These are phyloP conservation scores for Axilococcus clingmanii DNA, from an alignment of 139 green algal species.

Conservation along the genomic window DNA sequence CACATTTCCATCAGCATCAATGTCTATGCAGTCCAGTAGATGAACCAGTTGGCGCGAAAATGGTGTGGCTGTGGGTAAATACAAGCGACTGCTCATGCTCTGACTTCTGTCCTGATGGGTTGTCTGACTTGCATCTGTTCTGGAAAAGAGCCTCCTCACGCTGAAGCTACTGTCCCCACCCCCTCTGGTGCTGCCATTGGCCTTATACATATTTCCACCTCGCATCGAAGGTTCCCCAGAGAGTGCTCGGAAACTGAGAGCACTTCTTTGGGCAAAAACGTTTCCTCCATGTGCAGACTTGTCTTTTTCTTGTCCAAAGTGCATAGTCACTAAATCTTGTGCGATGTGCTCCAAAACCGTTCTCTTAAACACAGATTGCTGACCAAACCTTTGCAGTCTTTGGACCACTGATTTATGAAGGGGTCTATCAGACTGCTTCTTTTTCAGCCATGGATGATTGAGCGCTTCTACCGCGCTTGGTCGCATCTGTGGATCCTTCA, in stretches of 20 bases:
- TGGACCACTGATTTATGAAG: slow-evolving; percentile 60
- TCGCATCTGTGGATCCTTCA: slow-evolving; percentile 49
- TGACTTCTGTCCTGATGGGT: neutral
- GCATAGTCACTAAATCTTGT: slow-evolving; percentile 59
- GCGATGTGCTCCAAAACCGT: slow-evolving; percentile 83
- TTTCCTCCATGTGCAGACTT: slow-evolving; percentile 1
- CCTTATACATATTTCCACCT: neutral
- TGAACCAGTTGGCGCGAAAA: slow-evolving; percentile 17
- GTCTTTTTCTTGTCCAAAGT: slow-evolving; percentile 8
- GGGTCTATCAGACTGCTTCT: slow-evolving; percentile 21
- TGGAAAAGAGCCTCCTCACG: neutral
- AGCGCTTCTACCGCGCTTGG: slow-evolving; percentile 59
- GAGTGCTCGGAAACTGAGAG: neutral
- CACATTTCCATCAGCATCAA: slow-evolving; percentile 10
- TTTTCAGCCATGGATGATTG: slow-evolving; percentile 59
- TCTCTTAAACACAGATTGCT: slow-evolving; percentile 60
- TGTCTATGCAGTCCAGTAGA: slow-evolving; percentile 12
- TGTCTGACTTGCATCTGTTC: neutral
- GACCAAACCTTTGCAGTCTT: slow-evolving; percentile 60
- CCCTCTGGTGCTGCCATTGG: neutral
- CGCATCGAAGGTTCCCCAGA: neutral
- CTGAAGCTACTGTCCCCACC: neutral
- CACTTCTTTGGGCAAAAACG: slow-evolving; percentile 8
- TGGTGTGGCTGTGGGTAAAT: slow-evolving; percentile 12
- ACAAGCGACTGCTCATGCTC: neutral